Conservation (phyloP, 768 basidiomycete species). For the Sistotremastrum niveocremeum region DNA sequence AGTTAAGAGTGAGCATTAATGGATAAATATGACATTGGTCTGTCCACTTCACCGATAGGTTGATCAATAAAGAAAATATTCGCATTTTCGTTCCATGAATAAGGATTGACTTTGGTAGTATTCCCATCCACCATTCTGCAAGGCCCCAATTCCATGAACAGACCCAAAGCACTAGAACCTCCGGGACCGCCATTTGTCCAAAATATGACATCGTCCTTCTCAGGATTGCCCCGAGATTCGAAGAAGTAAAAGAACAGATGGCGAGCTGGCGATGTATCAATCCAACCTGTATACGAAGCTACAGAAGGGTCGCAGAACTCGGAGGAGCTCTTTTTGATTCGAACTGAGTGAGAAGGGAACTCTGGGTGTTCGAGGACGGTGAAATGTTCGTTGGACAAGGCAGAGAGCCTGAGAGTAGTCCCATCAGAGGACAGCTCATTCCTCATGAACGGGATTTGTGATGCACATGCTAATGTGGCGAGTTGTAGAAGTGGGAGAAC, state of each 20-base stretch:
- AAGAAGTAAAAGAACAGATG: conserved; percentile 14
- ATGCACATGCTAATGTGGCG: no score
- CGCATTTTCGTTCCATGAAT: conserved; percentile 30
- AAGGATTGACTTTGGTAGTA: conserved; percentile 18
- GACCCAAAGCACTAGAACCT: conserved; percentile 13
- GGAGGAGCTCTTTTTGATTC: conserved; percentile 1
- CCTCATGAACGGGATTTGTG: no score
- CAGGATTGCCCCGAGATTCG: conserved; percentile 14
- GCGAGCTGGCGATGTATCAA: conserved; percentile 5
- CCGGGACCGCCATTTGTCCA: conserved; percentile 22
- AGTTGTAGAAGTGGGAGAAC: no score
- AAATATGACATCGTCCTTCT: conserved; percentile 15
- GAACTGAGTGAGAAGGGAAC: conserved; percentile 1
- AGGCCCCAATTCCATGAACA: conserved; percentile 15
- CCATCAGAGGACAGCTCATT: no score
- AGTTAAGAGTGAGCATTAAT: conserved; percentile 11
- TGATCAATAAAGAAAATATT: conserved; percentile 21
- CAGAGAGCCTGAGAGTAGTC: not conserved
- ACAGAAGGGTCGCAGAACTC: conserved; percentile 3
- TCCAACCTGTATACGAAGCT: conserved; percentile 9
- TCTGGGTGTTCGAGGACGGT: conserved; percentile 1
- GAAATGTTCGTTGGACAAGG: conserved; percentile 1
- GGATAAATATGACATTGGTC: conserved; percentile 13
- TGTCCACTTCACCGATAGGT: conserved; percentile 12
- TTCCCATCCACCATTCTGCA: conserved; percentile 12